Percentiles rank a stretch among this genome's conserved stretches.
These are phyloP conservation scores for Apiospora marii DNA, from an alignment of 2,329 filamentous ascomycete species.

Conservation along the genomic window DNA sequence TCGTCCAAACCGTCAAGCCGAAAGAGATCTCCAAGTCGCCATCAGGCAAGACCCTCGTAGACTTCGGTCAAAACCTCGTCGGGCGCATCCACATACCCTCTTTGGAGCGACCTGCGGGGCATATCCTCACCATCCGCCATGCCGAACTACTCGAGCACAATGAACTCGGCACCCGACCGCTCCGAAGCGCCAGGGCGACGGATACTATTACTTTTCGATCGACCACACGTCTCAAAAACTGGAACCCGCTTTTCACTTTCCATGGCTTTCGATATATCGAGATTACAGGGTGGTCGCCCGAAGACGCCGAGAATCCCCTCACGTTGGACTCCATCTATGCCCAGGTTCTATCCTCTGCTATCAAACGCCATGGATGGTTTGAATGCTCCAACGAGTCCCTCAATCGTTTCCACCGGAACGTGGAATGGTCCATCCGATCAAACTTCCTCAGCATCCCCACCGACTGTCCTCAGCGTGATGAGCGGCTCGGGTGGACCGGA, in stretches of 20 bases:
- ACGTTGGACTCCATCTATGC: slow-evolving; percentile 24
- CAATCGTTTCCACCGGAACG: slow-evolving; percentile 61
- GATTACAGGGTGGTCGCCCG: slow-evolving; percentile 46
- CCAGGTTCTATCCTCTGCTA: slow-evolving; percentile 33
- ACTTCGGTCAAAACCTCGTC: slow-evolving; percentile 59
- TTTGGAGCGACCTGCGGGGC: slow-evolving; percentile 42
- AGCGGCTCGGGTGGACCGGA: slow-evolving; percentile 56
- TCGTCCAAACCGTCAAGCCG: slow-evolving; percentile 37
- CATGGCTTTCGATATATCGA: slow-evolving; percentile 57
- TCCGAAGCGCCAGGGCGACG: slow-evolving; percentile 1
- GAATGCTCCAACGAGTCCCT: slow-evolving; percentile 56
- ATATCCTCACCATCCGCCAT: slow-evolving; percentile 56
- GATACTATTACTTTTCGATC: slow-evolving; percentile 11
- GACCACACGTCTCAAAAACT: not conserved
- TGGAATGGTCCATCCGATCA: slow-evolving; percentile 61
- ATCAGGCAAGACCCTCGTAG: slow-evolving; percentile 55
- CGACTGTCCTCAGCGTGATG: slow-evolving; percentile 54
- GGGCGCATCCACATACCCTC: slow-evolving; percentile 37
- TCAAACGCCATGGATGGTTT: slow-evolving; percentile 53
- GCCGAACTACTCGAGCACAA: slow-evolving; percentile 60
- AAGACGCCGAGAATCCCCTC: slow-evolving; percentile 12
- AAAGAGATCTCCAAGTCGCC: slow-evolving; percentile 40
- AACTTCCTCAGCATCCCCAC: slow-evolving; percentile 64
- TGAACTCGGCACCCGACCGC: slow-evolving; percentile 42
- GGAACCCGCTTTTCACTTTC: slow-evolving; percentile 50